Percentiles rank a stretch among this genome's conserved stretches.
Evolutionary conservation across 345 rosid species (phyloP).

Genomic region (Syzygium aromaticum): DNA sequence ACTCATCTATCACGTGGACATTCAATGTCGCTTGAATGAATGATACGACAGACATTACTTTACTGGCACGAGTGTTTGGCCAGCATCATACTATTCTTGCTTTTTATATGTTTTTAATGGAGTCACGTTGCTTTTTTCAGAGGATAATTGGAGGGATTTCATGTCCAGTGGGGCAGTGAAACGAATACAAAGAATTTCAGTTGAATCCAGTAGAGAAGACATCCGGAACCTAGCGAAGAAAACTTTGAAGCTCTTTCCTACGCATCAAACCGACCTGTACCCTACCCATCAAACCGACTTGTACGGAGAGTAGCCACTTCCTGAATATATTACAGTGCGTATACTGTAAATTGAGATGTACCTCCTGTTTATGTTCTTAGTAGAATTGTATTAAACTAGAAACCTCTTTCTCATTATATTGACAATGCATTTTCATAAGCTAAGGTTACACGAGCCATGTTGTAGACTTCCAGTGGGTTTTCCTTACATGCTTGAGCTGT

Average conservation of each 20-base stretch:
- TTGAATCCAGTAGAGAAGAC: conserved; percentile 80
- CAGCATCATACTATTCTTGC: neutral
- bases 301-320: neutral
- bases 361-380: neutral
- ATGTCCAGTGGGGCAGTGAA: conserved; percentile 43
- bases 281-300: neutral
- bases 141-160: conserved; percentile 62
- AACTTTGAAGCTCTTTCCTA: conserved; percentile 48
- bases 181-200: conserved; percentile 57
- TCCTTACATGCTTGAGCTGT: neutral
- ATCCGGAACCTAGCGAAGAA: conserved; percentile 81
- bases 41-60: neutral
- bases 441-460: neutral
- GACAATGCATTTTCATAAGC: neutral
- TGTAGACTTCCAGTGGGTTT: neutral
- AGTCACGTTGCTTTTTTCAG: conserved; percentile 22
- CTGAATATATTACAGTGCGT: neutral
- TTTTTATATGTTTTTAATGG: neutral
- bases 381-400: neutral
- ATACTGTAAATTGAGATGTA: neutral
- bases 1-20: neutral
- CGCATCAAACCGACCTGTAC: conserved; percentile 14
- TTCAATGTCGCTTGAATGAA: neutral
- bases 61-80: neutral
- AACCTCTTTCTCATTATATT: neutral